Conservation (phyloP, 306 rosid species). For the Cicer arietinum region DNA sequence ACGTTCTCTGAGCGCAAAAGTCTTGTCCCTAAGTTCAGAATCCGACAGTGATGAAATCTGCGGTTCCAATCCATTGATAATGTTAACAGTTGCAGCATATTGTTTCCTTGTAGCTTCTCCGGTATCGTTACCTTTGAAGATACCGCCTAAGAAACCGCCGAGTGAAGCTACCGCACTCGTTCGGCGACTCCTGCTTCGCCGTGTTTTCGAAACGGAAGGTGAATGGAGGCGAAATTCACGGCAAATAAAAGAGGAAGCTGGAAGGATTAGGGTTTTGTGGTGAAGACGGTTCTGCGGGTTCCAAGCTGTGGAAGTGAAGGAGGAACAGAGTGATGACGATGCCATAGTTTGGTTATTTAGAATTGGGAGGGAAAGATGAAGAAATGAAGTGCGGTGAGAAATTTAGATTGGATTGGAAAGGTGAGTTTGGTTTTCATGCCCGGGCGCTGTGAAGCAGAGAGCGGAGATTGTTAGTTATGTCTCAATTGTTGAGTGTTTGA, state of each 20-base stretch:
- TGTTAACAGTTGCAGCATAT: conserved; percentile 69
- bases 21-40: conserved; percentile 78
- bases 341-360: conserved; percentile 53
- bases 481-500: neutral
- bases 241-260: conserved; percentile 49
- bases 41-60: conserved; percentile 78
- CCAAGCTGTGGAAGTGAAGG: conserved; percentile 48
- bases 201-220: conserved; percentile 40
- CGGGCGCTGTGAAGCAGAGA: neutral
- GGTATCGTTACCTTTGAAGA: conserved; percentile 80
- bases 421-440: conserved; percentile 23
- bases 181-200: conserved; percentile 42
- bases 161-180: conserved; percentile 62
- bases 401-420: conserved; percentile 5
- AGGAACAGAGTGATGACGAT: conserved; percentile 58
- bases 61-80: conserved; percentile 68
- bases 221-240: conserved; percentile 41
- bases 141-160: conserved; percentile 86
- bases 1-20: conserved; percentile 62
- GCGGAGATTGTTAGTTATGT: neutral
- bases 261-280: conserved; percentile 49
- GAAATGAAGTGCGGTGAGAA: neutral
- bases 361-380: conserved; percentile 5
- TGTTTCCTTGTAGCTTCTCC: conserved; percentile 87
- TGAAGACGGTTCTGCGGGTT: conserved; percentile 6